Evolutionary conservation across 208 protist species (phyloP), one percentile per base, ranked within the genome.

Genomic region (Naegleria lovaniensis): DNA sequence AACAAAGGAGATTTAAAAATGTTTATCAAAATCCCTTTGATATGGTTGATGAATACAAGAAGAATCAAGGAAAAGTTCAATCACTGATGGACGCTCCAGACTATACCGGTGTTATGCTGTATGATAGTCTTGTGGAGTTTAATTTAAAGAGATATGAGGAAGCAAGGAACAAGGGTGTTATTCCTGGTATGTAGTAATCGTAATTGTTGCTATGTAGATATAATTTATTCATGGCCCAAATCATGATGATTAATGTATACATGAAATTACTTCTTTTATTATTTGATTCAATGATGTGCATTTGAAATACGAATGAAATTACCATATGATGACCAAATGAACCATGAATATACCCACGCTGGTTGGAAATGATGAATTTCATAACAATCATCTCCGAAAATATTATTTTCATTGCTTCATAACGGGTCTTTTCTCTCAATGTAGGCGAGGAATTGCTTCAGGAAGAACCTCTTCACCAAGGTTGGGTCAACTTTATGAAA

Each of bases 1-100:
- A 36, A 79, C 67, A 79, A 79, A 79, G 67, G n/a, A 79, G 36
- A 33, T 79, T 79, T 79, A 79, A 79, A 79, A 79, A 79, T 79
- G 67, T 79, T 79, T 36, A 36, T 11, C 25, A 79, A 79, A 79
- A 86, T 86, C 83, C 83, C 13, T 86, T 43, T n/a, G 83, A 86
- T 33, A 51, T 51, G 39, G 22, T 86, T 9, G 83, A 86, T 13
- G 39, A 86, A 41, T 86, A 51, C 19, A 86, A 86, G 16, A 25
- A 86, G 48, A 86, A 86, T 15, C 16, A 40, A 38, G 6, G 22
- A 36, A 51, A 19, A 33, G 33, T 86, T 86, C 22, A 15, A 48
- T 40, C n/a, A 51, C 11, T 86, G 7, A 36, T 79, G 29, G 83
- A 86, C 33, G 83, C 22, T 13, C 16, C 19, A n/a, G 22, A 33